Conservation (phyloP, 441 rosid genomes). For the Lepidium campestre region DNA sequence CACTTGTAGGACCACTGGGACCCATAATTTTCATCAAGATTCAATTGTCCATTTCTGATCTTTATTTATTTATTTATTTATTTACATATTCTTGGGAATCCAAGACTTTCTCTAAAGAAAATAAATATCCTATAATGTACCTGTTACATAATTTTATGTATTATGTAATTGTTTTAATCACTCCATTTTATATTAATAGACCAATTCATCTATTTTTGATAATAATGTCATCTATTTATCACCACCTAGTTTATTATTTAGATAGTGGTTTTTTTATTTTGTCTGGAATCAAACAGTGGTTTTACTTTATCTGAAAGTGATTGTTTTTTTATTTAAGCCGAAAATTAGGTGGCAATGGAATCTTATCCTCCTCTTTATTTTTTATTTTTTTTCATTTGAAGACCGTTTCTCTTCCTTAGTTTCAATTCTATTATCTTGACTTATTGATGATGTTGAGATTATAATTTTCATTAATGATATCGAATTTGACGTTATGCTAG, state of each 20-base stretch:
- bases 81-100: slow-evolving; percentile 8
- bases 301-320: slow-evolving; percentile 22
- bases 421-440: background rate
- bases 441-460: slow-evolving; percentile 1
- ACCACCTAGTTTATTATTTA: slow-evolving; percentile 17
- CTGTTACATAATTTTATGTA: background rate
- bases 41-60: slow-evolving; percentile 24
- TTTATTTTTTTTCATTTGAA: background rate
- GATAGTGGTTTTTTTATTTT: slow-evolving; percentile 1
- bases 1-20: slow-evolving; percentile 8
- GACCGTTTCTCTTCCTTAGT: slow-evolving; percentile 8
- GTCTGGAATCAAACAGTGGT: slow-evolving; percentile 18
- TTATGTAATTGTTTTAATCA: background rate
- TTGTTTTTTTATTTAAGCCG: slow-evolving; percentile 5
- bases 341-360: slow-evolving; percentile 23
- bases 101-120: slow-evolving; percentile 5
- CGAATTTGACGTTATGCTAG: background rate
- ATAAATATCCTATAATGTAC: slow-evolving; percentile 9
- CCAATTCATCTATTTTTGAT: slow-evolving; percentile 4
- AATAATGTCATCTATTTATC: background rate
- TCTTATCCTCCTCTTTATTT: slow-evolving; percentile 13
- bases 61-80: background rate
- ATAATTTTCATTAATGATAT: background rate
- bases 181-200: slow-evolving; percentile 7
- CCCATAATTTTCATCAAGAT: slow-evolving; percentile 21